phyloP scores from a whole-genome alignment of 1,284 basidiomycete genomes.

The Salmacisia buchloeana region DNA sequence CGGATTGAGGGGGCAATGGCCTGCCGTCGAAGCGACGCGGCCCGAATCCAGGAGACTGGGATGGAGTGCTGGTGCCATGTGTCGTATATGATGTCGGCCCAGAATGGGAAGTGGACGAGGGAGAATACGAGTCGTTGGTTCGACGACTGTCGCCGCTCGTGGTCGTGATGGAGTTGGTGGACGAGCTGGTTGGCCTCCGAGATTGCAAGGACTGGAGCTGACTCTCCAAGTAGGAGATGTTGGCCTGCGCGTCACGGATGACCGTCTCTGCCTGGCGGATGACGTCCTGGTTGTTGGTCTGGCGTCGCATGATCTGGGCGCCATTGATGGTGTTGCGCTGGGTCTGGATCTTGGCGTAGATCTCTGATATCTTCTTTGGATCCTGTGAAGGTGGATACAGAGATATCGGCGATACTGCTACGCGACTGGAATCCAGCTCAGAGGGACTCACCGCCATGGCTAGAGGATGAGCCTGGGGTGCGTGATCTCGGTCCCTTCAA shows the following conservation, averaged over 20 bases:
- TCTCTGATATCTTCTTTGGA: slow-evolving; percentile 73
- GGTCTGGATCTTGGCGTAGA: slow-evolving; percentile 80
- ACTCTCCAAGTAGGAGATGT: slow-evolving; percentile 79
- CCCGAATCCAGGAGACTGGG: slow-evolving; percentile 12
- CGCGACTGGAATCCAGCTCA: background rate
- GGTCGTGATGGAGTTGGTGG: slow-evolving; percentile 53
- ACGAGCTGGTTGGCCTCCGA: slow-evolving; percentile 53
- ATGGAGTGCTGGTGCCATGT: slow-evolving; percentile 23
- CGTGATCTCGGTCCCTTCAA: too few species aligned
- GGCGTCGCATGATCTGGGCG: slow-evolving; percentile 69
- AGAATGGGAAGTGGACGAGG: background rate
- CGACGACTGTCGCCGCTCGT: background rate
- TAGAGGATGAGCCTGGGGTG: too few species aligned
- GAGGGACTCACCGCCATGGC: slow-evolving; percentile 2
- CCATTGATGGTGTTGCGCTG: slow-evolving; percentile 89
- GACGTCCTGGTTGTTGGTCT: slow-evolving; percentile 80
- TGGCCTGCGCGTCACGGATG: slow-evolving; percentile 79
- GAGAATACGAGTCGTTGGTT: background rate
- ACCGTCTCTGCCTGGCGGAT: slow-evolving; percentile 67
- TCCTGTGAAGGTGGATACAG: slow-evolving; percentile 16
- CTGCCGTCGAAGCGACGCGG: slow-evolving; percentile 24
- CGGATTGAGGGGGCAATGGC: slow-evolving; percentile 27
- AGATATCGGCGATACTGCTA: background rate
- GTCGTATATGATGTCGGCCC: slow-evolving; percentile 2
- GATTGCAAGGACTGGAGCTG: slow-evolving; percentile 73